Evolutionary conservation across 1,139 yeast species (phyloP).

Genomic region (Pichia sp.): DNA sequence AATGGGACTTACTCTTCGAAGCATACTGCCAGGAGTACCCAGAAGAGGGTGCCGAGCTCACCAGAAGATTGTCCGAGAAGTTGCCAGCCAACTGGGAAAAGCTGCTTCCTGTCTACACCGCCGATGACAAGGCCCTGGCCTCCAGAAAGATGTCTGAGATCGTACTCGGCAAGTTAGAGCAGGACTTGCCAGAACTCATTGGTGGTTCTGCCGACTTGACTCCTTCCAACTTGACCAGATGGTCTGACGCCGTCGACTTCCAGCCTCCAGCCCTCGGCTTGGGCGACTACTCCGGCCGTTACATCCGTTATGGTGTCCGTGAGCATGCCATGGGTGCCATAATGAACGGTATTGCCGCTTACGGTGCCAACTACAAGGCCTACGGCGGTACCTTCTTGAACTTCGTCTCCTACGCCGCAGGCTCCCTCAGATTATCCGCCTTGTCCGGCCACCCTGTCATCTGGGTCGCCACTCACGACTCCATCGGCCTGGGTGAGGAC

Average conservation of each 20-base stretch:
- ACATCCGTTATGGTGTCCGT: conserved; percentile 97
- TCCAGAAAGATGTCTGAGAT: conserved; percentile 93
- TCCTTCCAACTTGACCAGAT: conserved; percentile 94
- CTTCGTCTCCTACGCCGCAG: conserved; percentile 96
- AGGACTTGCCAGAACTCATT: conserved; percentile 76
- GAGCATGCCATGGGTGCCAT: conserved; percentile 99
- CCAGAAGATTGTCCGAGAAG: conserved; percentile 76
- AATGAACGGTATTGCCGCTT: conserved; percentile 96
- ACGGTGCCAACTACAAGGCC: conserved; percentile 87
- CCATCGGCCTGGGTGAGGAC: conserved; percentile 98
- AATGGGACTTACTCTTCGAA: conserved; percentile 68
- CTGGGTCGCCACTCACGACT: conserved; percentile 99
- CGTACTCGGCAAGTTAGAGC: conserved; percentile 63
- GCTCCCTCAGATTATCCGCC: conserved; percentile 94
- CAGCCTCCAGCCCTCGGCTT: conserved; percentile 80
- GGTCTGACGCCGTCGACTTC: conserved; percentile 83
- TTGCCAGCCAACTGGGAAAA: conserved; percentile 85
- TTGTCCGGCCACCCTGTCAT: conserved; percentile 89
- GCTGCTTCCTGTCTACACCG: conserved; percentile 73
- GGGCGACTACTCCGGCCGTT: conserved; percentile 90
- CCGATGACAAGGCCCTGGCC: conserved; percentile 80
- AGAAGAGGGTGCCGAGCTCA: conserved; percentile 71
- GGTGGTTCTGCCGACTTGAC: conserved; percentile 99
- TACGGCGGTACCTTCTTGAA: conserved; percentile 98
- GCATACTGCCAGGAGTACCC: conserved; percentile 71